These are phyloP conservation scores for Pyricularia pennisetigena DNA, from an alignment of 2,329 filamentous ascomycete genomes.

Conservation along the genomic window DNA sequence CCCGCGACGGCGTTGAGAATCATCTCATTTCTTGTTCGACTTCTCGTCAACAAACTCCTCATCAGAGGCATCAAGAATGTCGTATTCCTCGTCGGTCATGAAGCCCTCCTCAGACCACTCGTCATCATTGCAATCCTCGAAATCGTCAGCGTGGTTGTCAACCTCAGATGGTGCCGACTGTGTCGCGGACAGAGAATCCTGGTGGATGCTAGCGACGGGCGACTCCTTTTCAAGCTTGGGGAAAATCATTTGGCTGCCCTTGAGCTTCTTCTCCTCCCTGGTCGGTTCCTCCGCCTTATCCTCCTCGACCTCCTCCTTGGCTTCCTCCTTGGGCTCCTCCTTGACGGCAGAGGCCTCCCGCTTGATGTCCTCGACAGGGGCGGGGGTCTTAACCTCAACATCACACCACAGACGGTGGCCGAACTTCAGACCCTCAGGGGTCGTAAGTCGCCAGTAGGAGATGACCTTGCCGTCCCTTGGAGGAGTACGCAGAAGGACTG, in stretches of 20 bases:
- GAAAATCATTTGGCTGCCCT: conserved; percentile 78
- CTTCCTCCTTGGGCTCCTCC: conserved; percentile 25
- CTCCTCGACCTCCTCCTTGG: conserved; percentile 44
- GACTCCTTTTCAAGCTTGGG: conserved; percentile 94
- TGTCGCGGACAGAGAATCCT: conserved; percentile 26
- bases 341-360: conserved; percentile 17
- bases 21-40: conserved; percentile 10
- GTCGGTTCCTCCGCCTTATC: conserved; percentile 50
- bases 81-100: conserved; percentile 95
- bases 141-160: conserved; percentile 32
- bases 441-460: conserved; percentile 93
- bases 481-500: conserved; percentile 75
- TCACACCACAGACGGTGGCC: conserved; percentile 96
- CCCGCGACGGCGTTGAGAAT: not conserved
- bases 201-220: conserved; percentile 68
- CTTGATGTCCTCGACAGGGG: conserved; percentile 15
- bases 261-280: conserved; percentile 8
- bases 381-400: conserved; percentile 50
- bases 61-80: conserved; percentile 90
- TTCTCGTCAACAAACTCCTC: conserved; percentile 62
- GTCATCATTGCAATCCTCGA: conserved; percentile 43
- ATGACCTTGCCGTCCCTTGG: conserved; percentile 67
- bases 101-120: conserved; percentile 67
- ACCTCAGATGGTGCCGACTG: not conserved
- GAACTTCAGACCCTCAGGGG: conserved; percentile 70